A percentile compares a stretch with the other conserved stretches of the same genome.
These are phyloP conservation scores for Cytidiella melzeri DNA, from an alignment of 768 basidiomycete species.

Conservation along the genomic window DNA sequence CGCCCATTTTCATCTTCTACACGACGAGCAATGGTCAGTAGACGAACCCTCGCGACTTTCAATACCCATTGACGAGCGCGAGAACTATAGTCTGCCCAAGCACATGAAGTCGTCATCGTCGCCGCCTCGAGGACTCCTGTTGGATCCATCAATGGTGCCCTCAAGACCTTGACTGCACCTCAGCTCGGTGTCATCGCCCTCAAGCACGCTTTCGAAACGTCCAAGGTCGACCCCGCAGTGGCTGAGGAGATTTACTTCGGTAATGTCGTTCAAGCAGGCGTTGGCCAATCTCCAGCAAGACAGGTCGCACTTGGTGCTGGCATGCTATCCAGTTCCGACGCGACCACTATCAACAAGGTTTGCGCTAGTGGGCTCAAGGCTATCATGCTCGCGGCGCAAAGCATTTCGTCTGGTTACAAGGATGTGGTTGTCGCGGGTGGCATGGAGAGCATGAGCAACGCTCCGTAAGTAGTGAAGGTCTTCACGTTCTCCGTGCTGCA, in stretches of 20 bases:
- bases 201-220: constrained; percentile 82
- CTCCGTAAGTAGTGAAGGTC: constrained; percentile 96
- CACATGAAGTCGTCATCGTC: constrained; percentile 88
- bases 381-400: constrained; percentile 90
- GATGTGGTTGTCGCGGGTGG: constrained; percentile 90
- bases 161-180: constrained; percentile 85
- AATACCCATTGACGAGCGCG: no score
- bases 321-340: constrained; percentile 78
- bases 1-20: constrained; percentile 8
- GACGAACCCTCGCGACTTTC: no score
- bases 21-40: constrained; percentile 12
- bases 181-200: constrained; percentile 87
- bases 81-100: constrained; percentile 3
- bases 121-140: constrained; percentile 92
- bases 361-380: constrained; percentile 97
- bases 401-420: constrained; percentile 81
- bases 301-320: constrained; percentile 95
- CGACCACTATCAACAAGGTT: constrained; percentile 99
- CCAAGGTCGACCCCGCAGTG: constrained; percentile 69
- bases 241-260: constrained; percentile 98
- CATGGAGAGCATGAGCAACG: constrained; percentile 99
- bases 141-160: constrained; percentile 83
- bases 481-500: constrained; percentile 8
- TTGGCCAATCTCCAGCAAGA: constrained; percentile 96
- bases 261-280: constrained; percentile 95